Evolutionary conservation across 169 alveolate species (phyloP), one percentile per base, ranked within the genome.

Genomic region (Babesia ovis): DNA sequence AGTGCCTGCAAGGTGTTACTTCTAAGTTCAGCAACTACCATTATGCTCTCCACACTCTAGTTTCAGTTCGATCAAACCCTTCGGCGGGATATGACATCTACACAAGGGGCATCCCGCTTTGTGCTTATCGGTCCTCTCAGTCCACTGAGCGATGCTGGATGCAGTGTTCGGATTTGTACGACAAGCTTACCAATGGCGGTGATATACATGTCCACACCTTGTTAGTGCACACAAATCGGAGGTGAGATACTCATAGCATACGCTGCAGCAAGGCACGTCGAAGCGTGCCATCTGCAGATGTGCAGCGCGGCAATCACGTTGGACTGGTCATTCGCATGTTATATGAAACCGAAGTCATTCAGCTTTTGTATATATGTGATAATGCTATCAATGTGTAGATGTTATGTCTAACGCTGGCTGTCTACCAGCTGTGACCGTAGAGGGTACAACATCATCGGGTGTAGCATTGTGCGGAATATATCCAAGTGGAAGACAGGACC

Each of bases 191-290:
- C 89, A 81, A 1, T 81, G 68, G n/a, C 53, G 41, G 32, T 81
- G 89, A 39, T 70, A 81, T 18, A 81, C 77, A 41, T 81, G 89
- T 1, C 89, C 89, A 64, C 89, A 81, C 18, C 27, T 20, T 0
- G 89, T 29, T 39, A 81, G 35, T 22, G 56, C 77, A 71, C 84
- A 59, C 20, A 81, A 41, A 9, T 59, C 42, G 12, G 43, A 34
- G 37, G 58, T 42, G 29, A 81, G 77, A 12, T 62, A 22, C 23
- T 81, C 89, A 43, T 81, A 72, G 76, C 89, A 81, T 2, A 81
- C 74, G 64, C 79, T 59, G 68, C 89, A 81, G 22, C 50, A 60
- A 3, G 89, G 89, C 34, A 81, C 45, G 18, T 81, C 89, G 80
- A 62, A 81, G 35, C 34, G 45, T 18, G 29, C 53, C 89, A 81